Percentiles rank a stretch among this genome's conserved stretches.
Conservation (phyloP, 306 rosid species). For the Cucumis sativus region DNA sequence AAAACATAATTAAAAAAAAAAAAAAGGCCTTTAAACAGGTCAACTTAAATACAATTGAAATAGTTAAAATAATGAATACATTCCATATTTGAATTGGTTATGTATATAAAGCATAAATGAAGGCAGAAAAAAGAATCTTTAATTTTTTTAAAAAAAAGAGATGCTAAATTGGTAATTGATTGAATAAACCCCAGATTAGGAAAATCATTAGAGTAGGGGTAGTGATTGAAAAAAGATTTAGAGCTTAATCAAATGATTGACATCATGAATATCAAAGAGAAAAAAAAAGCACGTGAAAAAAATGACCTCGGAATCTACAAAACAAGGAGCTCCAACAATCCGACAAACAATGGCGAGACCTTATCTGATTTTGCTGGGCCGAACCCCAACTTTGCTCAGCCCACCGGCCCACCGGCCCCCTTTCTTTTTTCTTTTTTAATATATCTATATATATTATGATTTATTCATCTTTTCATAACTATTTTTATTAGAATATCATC, state of each 20-base stretch:
- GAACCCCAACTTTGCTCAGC: conserved; percentile 1
- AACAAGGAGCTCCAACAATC: background rate
- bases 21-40: background rate
- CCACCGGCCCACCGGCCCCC: background rate
- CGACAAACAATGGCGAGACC: background rate
- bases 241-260: background rate
- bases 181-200: background rate
- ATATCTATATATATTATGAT: too few relatives aligned
- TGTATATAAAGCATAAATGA: background rate
- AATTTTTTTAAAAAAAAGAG: background rate
- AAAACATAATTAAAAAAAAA: too few relatives aligned
- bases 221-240: background rate
- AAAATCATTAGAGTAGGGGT: background rate
- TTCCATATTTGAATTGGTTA: background rate
- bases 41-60: background rate
- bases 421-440: background rate
- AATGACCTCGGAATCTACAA: background rate
- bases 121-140: background rate
- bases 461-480: too few relatives aligned
- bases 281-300: background rate
- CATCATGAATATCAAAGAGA: background rate
- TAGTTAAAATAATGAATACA: background rate
- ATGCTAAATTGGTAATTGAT: background rate
- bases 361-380: conserved; percentile 3
- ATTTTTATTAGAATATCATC: background rate